phyloP scores from a whole-genome alignment of 2,329 filamentous ascomycete genomes.

The Aspergillus eucalypticola region DNA sequence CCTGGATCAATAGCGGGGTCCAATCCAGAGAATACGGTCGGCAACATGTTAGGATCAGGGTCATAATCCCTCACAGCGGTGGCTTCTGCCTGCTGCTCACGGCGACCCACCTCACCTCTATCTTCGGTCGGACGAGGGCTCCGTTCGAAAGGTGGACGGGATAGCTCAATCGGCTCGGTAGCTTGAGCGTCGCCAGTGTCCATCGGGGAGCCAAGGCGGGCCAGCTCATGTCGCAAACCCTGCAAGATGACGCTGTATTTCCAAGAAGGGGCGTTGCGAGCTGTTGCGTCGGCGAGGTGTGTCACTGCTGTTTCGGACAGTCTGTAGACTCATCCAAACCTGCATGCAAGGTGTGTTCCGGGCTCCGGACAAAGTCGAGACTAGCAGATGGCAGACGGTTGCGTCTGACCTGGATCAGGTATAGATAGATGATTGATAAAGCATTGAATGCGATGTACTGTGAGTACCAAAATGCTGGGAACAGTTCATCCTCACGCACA shows the following conservation, averaged over 20 bases:
- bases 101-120: not conserved
- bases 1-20: not conserved
- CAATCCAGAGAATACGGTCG: not conserved
- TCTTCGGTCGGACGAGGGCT: not conserved
- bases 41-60: not conserved
- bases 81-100: not conserved
- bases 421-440: conserved; percentile 24
- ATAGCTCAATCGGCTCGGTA: not conserved
- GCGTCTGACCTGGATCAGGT: conserved; percentile 19
- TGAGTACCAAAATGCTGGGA: conserved; percentile 27
- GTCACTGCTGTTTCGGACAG: conserved; percentile 19
- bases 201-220: not conserved
- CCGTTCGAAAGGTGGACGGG: not conserved
- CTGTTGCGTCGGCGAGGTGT: conserved; percentile 21
- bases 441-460: conserved; percentile 29
- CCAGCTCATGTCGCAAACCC: conserved; percentile 21
- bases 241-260: conserved; percentile 23
- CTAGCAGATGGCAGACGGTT: conserved; percentile 13
- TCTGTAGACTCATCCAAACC: conserved; percentile 20
- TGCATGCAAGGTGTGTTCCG: not conserved
- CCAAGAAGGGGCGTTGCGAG: conserved; percentile 23
- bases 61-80: not conserved
- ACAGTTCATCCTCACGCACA: conserved; percentile 23
- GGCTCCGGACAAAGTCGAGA: not conserved
- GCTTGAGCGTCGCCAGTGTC: not conserved